Percentiles rank a stretch among this genome's conserved stretches.
Evolutionary conservation across 129 eudicot genomes (phyloP).

Genomic region (Saussurea involucrata): DNA sequence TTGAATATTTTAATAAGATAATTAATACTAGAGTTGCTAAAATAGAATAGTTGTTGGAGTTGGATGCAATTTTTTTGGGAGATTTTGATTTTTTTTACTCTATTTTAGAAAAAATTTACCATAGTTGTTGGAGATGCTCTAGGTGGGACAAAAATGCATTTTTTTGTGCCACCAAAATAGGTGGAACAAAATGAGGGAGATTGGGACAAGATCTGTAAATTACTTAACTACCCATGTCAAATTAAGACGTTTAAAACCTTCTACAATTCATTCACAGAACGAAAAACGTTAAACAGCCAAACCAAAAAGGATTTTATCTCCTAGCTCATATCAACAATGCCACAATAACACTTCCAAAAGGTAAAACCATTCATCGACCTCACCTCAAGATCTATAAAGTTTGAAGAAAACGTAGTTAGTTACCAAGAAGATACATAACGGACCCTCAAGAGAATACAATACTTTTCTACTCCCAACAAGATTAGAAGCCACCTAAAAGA

Average conservation of each 20-base stretch:
- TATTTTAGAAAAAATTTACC: no score
- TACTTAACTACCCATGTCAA: neutral
- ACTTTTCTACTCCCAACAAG: constrained; percentile 18
- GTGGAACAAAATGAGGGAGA: neutral
- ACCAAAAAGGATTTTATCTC: neutral
- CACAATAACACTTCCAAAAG: neutral
- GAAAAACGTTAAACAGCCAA: neutral
- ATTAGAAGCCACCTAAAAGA: constrained; percentile 22
- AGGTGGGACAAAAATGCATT: neutral
- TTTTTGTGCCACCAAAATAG: neutral
- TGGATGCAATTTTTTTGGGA: no score
- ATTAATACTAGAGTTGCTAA: no score
- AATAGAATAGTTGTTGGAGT: no score
- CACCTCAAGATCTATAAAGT: neutral
- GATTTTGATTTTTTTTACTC: no score
- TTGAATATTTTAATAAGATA: no score
- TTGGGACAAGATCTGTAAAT: neutral
- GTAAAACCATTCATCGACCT: neutral
- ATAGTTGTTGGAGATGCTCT: no score
- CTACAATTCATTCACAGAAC: neutral
- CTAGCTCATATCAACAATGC: neutral
- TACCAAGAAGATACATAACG: constrained; percentile 10
- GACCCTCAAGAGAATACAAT: constrained; percentile 16
- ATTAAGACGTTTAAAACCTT: neutral
- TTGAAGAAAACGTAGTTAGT: neutral